Base-by-base conservation (phyloP, 441 rosid species). In the Erysimum cheiri region DNA sequence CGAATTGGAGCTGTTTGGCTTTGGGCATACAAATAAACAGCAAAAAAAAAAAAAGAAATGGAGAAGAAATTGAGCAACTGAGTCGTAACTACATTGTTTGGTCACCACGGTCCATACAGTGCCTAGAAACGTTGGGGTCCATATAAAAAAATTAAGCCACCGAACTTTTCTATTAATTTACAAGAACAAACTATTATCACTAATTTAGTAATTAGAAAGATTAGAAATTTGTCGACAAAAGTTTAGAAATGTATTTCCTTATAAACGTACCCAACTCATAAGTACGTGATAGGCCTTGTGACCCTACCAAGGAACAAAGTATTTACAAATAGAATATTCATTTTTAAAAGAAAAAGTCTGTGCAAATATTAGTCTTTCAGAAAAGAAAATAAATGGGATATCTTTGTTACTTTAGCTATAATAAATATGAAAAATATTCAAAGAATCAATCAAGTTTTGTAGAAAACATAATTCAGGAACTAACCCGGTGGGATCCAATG, bases 401-500 rank as follows among this genome's bases (percentile, higher is more conserved):
- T 58, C 53, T 57, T 56, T 57, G 63, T 41, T 15, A 46, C 56
- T 57, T 46, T 69, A 46, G 36, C 5, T 49, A 55, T 55, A 43
- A 54, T 36, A 60, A 32, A 67, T 17, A 28, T 11, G 29, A 40
- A 60, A 66, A 26, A 54, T n/a, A 54, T 29, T 63, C 61, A 63
- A 69, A 75, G 61, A 69, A 32, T 32, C 55, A 77, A 55, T 77
- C 66, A 77, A 71, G 58, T 71, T 72, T 60, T 59, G 67, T 47
- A 22, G 66, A 71, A 67, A 61, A 67, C 49, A 67, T 14, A 35
- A 64, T 46, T 69, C 31, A 43, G 56, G 60, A 43, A 60, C 37
- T 19, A 53, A 72, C 33, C 4, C 4, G 77, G 82, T 74, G 78
- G 80, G 83, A 73, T 59, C 71, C 66, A 56, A 67, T 41, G 54